Evolutionary conservation across 345 rosid genomes (phyloP), one percentile per base, ranked within the genome.

Genomic region (Pseudoturritis turrita): DNA sequence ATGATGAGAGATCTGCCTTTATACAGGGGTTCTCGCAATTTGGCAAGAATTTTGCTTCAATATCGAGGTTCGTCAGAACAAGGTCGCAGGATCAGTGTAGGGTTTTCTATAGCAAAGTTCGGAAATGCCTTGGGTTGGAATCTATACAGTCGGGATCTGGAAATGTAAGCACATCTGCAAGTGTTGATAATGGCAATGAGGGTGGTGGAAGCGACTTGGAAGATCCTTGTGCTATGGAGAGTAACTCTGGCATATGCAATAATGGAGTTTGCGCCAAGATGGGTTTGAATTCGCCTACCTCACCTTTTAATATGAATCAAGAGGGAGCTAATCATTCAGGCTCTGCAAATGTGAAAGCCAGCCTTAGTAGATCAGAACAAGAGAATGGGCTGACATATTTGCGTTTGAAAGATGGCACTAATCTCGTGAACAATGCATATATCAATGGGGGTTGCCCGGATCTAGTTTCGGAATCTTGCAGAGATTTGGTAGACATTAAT

Each of bases 81-180:
- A 88, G 89, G 64, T 84, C 97, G 61, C 78, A 78, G 79, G 88
- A 89, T 71, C 93, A 95, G 72, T 95, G 99, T 73, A 88, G 80
- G 83, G 89, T 91, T 52, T 95, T 95, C 77, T 95, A 83, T 54
- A 89, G 96, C 81, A 95, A 95, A 86, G 93, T 89, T 72, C 83
- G 94, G 52, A 95, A 89, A 77, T 89, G 97, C 76, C 96, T 95
- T 60, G 92, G 96, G 18, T 79, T 95, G 83, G 99, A 95, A 78
- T 62, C 43, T 60, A 49, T 89, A 66, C 90, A 65, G 72, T 68
- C 86, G 69, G 77, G 71, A 47, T 71, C 75, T 61, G 79, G 81
- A 69, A 76, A 72, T 64, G 46, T 65, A 10, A 81, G 88, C 37
- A 70, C 83, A 15, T 80, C 81, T 1, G 59, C 54, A 43, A 82